A percentile compares a stretch with the other conserved stretches of the same genome.
phyloP scores from a whole-genome alignment of 2,329 filamentous ascomycete genomes.

The Xylaria sp. region DNA sequence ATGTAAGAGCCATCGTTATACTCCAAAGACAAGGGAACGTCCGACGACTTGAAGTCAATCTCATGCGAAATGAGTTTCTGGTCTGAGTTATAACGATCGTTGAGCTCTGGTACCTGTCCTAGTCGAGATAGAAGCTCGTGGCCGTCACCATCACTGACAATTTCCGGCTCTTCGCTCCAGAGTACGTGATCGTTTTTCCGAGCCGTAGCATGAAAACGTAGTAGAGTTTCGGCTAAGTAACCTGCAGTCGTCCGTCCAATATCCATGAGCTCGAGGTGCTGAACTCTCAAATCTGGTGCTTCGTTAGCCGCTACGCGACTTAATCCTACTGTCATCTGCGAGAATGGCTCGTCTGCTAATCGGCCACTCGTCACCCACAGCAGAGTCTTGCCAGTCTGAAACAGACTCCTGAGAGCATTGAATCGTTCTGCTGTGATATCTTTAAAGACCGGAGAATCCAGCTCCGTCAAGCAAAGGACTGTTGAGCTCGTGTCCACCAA shows the following conservation, averaged over 20 bases:
- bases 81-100: slow-evolving; percentile 27
- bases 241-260: neutral
- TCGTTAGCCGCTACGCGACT: slow-evolving; percentile 24
- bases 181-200: neutral
- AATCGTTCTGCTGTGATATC: slow-evolving; percentile 12
- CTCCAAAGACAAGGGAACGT: neutral
- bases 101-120: neutral
- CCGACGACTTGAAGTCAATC: neutral
- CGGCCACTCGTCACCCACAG: slow-evolving; percentile 38
- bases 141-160: neutral
- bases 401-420: neutral
- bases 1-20: neutral
- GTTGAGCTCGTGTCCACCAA: neutral
- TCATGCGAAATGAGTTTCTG: neutral
- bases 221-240: slow-evolving; percentile 17
- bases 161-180: slow-evolving; percentile 15
- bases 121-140: slow-evolving; percentile 8
- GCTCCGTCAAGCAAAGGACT: slow-evolving; percentile 7
- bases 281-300: neutral
- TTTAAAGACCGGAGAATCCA: slow-evolving; percentile 14
- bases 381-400: slow-evolving; percentile 21
- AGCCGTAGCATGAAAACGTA: slow-evolving; percentile 29
- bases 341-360: slow-evolving; percentile 13
- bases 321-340: slow-evolving; percentile 34
- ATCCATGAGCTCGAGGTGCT: slow-evolving; percentile 18